Evolutionary conservation across 352 stramenopile species (phyloP), one percentile per base, ranked within the genome.

Genomic region (Phytophthora colocasiae): DNA sequence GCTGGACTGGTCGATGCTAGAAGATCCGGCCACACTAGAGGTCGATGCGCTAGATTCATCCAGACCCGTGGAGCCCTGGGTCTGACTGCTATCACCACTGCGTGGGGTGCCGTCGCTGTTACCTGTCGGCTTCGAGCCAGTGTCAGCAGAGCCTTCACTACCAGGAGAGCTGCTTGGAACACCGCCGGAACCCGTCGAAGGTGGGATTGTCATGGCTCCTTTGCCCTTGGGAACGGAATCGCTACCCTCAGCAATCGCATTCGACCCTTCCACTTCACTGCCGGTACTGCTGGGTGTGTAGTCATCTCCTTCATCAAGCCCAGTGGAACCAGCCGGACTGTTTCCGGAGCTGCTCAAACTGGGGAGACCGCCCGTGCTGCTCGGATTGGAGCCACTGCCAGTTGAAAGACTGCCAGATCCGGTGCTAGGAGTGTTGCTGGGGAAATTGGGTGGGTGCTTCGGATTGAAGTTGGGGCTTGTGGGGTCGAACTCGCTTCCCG

Each of bases 321-420:
- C 52, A 7, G 36, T 49, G 3, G 60, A 62, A 7, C 50, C 43
- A 6, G 29, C 17, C 11, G 57, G 55, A n/a, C 10, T 63, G 36
- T 45, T 65, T 51, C 39, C 47, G 39, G 57, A 65, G 17, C 57
- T 51, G 47, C 38, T 58, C 19, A 52, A 43, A 12, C 38, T 65
- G 14, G 14, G 46, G 31, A 64, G 3, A 14, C 22, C 22, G 24
- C n/a, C 29, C 31, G 45, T 47, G 22, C 9, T 15, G 15, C 14
- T 53, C 7, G 40, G 40, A 6, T 46, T 22, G 27, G 45, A 12
- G n/a, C 32, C 54, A 19, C 48, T 55, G 34, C 48, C 48, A 17
- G 31, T 55, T 19, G 31, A 19, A 41, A 55, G 19, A n/a, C n/a
- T 56, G 19, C 44, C 24, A 11, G 55, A 52, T 14, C 44, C 32